A percentile compares a stretch with the other conserved stretches of the same genome.
These are phyloP conservation scores for Berberis vulgaris DNA, from an alignment of 164 flowering plant genomes.

Conservation along the genomic window DNA sequence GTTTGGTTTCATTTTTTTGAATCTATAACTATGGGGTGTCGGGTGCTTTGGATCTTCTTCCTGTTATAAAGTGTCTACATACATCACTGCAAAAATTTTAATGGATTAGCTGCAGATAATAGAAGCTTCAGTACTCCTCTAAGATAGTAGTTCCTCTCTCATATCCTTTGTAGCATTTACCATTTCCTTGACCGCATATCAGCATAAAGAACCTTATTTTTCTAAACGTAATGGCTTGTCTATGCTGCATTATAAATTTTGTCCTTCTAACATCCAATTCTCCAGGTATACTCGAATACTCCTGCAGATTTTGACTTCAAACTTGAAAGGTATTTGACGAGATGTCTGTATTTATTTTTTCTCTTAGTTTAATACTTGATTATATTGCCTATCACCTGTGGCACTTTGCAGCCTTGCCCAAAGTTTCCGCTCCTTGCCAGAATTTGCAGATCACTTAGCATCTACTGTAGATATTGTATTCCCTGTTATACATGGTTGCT, in stretches of 20 bases:
- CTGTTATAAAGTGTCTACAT: too few species aligned
- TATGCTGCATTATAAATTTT: neutral
- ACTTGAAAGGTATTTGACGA: slow-evolving; percentile 53
- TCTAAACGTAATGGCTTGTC: too few species aligned
- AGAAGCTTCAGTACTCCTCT: too few species aligned
- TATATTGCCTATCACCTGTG: neutral
- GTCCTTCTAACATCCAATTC: slow-evolving; percentile 18
- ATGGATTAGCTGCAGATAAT: too few species aligned
- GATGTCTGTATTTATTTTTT: neutral
- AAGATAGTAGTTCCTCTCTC: too few species aligned
- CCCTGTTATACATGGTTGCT: slow-evolving; percentile 84
- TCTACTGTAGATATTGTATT: slow-evolving; percentile 79
- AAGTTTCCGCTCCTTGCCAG: slow-evolving; percentile 57
- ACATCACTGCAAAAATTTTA: too few species aligned
- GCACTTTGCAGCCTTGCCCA: slow-evolving; percentile 66
- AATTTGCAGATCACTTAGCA: slow-evolving; percentile 72
- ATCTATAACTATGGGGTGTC: too few species aligned
- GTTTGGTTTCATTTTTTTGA: too few species aligned
- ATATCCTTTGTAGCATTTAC: too few species aligned
- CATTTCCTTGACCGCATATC: too few species aligned
- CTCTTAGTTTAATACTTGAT: neutral
- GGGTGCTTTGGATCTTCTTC: too few species aligned
- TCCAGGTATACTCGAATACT: slow-evolving; percentile 85
- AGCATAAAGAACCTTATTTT: too few species aligned
- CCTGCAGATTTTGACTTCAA: slow-evolving; percentile 97